phyloP scores from a whole-genome alignment of 371 early-diverging fungal species.

The Syncephalastrum monosporum region DNA sequence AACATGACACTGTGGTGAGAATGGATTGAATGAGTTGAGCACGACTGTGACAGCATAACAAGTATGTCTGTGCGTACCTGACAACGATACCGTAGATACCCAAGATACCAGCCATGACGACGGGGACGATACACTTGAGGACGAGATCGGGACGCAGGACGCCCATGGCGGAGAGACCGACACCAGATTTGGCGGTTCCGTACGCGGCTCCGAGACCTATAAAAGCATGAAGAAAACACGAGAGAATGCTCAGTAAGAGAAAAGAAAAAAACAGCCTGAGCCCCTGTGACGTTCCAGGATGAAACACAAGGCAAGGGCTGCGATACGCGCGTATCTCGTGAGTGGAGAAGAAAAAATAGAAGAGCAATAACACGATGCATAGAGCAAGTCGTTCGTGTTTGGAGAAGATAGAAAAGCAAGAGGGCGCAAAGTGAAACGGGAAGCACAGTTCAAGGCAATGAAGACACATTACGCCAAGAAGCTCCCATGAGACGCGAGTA shows the following conservation, averaged over 20 bases:
- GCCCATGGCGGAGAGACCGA: slow-evolving; percentile 95
- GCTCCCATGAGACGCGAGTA: no score
- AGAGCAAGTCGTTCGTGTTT: no score
- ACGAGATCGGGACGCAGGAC: slow-evolving; percentile 93
- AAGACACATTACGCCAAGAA: no score
- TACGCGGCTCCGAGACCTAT: slow-evolving; percentile 93
- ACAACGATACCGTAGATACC: slow-evolving; percentile 97
- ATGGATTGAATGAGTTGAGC: no score
- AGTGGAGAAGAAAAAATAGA: no score
- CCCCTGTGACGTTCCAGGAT: slow-evolving; percentile 15
- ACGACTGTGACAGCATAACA: no score
- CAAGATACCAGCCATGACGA: slow-evolving; percentile 99
- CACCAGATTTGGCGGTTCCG: slow-evolving; percentile 97
- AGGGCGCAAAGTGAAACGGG: no score
- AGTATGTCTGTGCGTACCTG: slow-evolving; percentile 24
- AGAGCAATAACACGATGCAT: no score
- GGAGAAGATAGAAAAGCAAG: no score
- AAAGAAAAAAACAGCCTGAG: neutral
- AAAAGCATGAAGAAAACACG: neutral
- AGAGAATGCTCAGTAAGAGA: neutral
- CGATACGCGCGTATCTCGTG: neutral
- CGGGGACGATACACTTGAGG: slow-evolving; percentile 89
- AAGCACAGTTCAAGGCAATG: no score
- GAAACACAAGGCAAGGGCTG: slow-evolving; percentile 7
- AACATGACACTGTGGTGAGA: slow-evolving; percentile 65